Evolutionary conservation across 768 basidiomycete genomes (phyloP), one percentile per base, ranked within the genome.

Genomic region (Inosperma sp.): DNA sequence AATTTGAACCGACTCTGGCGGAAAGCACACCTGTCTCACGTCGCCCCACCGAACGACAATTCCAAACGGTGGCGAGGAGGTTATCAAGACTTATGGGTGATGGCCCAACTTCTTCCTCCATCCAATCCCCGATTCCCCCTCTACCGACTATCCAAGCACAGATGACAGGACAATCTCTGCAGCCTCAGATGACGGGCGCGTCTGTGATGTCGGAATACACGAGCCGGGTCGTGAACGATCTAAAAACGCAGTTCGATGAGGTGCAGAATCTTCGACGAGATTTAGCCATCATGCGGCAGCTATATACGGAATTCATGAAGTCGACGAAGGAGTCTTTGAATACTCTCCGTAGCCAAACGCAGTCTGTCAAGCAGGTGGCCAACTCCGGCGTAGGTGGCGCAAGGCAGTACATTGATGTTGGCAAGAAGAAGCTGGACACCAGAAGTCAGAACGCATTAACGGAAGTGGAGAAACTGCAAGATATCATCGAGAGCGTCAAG

Each of bases 261-360:
- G 86, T 98, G 12, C 93, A 94, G 65, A 89, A 90, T 61, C 76
- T 99, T 16, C 86, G 96, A 10, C 83, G 94, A 1, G 96, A 98
- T 62, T 75, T 99, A 6, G 93, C 89, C 0, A 79, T 90, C 60
- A 91, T 96, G 84, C 82, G 93, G 3, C 95, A 98, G 70, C 72
- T 96, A 22, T 97, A 99, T 68, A 85, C 84, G 25, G 92, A 95
- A 58, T 98, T 97, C 64, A 86, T 93, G 78, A 84, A 83, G 59
- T 81, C 86, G 65, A 96, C 95, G 14, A 94, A 95, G 68, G 86
- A 86, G 10, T 84, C 89, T 4, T 78, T 97, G 34, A 77, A 77
- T 12, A 75, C 82, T 22, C 74, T 97, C 21, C 86, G 92, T 5
- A 76, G 77, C 9, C 93, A 98, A 67, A 94, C 92, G 7, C 81